A percentile compares a stretch with the other conserved stretches of the same genome.
Conservation (phyloP, 2,329 filamentous ascomycete genomes). For the Ophidiomyces ophidiicola region DNA sequence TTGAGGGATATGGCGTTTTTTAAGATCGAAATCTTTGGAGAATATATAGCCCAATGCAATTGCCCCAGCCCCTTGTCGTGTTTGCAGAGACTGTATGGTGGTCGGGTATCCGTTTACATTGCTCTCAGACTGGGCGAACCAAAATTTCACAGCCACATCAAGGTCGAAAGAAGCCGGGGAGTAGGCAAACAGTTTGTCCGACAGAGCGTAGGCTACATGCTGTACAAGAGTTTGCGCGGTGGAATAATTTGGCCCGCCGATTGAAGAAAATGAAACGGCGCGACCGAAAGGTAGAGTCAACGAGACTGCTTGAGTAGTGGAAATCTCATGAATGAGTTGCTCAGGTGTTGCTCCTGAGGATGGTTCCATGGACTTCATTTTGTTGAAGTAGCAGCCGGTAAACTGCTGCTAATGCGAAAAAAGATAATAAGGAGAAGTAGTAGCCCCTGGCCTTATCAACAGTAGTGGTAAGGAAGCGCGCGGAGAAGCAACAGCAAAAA, state of each 20-base stretch:
- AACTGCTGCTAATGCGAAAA: neutral
- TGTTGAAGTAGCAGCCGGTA: neutral
- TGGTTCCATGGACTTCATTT: conserved; percentile 14
- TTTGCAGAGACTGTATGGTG: conserved; percentile 68
- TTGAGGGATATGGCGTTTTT: conserved; percentile 84
- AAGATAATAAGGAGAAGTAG: neutral
- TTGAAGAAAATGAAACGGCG: conserved; percentile 32
- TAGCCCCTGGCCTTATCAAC: neutral
- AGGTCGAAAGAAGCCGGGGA: conserved; percentile 89
- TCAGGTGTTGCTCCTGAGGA: conserved; percentile 9
- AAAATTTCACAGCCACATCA: conserved; percentile 67
- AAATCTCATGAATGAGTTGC: neutral
- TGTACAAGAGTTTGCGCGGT: conserved; percentile 90
- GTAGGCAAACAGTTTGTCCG: conserved; percentile 95
- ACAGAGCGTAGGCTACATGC: conserved; percentile 88
- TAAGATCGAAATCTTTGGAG: conserved; percentile 87
- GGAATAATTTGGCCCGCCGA: conserved; percentile 72
- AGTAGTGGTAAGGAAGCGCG: neutral
- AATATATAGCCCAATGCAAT: conserved; percentile 95
- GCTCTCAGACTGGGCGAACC: conserved; percentile 55
- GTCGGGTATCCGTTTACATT: conserved; percentile 78
- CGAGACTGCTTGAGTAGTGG: conserved; percentile 1
- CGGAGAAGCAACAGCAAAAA: neutral
- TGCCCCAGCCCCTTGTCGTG: conserved; percentile 73
- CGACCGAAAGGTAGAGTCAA: conserved; percentile 9